Base-by-base conservation (phyloP, 352 stramenopile genomes). In the Globisporangium paroecandrum region DNA sequence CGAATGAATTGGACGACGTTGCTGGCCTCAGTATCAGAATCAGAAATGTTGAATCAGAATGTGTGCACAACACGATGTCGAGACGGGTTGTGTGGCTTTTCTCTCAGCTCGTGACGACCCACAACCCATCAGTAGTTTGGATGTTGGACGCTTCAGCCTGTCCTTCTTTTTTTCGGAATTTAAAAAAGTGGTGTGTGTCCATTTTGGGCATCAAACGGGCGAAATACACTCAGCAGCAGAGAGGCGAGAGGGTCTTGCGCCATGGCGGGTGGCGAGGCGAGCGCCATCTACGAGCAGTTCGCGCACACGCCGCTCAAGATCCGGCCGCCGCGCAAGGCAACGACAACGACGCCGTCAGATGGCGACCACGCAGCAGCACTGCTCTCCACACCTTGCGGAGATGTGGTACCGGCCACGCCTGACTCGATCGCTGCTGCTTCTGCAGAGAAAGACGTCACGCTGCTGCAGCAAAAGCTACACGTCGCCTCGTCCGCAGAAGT, bases 251-350 rank as follows among this genome's bases (percentile, higher is more conserved):
- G 29, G 15, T 18, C 7, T 29, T 43, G 60, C 32, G 43, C 15
- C 63, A 82, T 82, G 75, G 60, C 65, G 29, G 68, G 75, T 46
- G 58, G 69, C 59, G 69, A 66, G 12, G 76, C 72, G 69, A 68
- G 67, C 54, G 67, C 62, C 22, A 77, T 85, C 41, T 85, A 85
- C 68, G 64, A 75, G 69, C 77, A 72, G 36, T 85, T 85, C 59
- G 58, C 80, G 64, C 69, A 69, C 62, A 77, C 74, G n/a, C 77
- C 77, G 38, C 72, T 85, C 60, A 76, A 77, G 53, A 74, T 85
- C 54, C 82, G 81, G 61, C 65, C 69, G 7, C 24, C 27, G 57
- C 62, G 41, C 15, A 49, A 49, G 41, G 1, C 7, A 38, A n/a
- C 41, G 13, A 55, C 43, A 13, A 46, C 56, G 9, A 24, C 66